phyloP scores from a whole-genome alignment of 208 protist species.

The Crithidia fasciculata region DNA sequence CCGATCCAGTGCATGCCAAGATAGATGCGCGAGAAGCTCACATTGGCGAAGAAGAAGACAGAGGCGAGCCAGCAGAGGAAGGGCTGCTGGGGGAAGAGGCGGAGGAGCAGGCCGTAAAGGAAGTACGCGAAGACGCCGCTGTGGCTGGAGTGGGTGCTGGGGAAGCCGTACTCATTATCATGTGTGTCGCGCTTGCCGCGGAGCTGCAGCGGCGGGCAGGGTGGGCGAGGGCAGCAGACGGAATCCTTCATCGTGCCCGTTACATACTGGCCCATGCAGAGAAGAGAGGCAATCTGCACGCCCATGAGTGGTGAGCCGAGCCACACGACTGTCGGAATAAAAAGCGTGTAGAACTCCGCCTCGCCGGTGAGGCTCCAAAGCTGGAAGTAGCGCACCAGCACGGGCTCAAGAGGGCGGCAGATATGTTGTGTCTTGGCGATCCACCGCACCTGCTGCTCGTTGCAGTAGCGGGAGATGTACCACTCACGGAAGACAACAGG shows the following conservation, averaged over 20 bases:
- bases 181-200: conserved; percentile 49
- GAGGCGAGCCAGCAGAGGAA: conserved; percentile 53
- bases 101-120: conserved; percentile 45
- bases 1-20: conserved; percentile 84
- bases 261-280: conserved; percentile 71
- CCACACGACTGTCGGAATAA: conserved; percentile 65
- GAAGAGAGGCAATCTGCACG: conserved; percentile 44
- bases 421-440: conserved; percentile 49
- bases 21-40: conserved; percentile 66
- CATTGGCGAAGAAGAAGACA: conserved; percentile 48
- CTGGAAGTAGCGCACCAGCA: conserved; percentile 59
- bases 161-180: conserved; percentile 77
- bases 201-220: conserved; percentile 67
- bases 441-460: conserved; percentile 46
- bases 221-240: conserved; percentile 66
- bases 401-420: conserved; percentile 27
- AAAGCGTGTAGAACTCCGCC: conserved; percentile 70
- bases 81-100: conserved; percentile 40
- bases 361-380: conserved; percentile 73
- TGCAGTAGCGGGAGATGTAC: conserved; percentile 79
- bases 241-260: conserved; percentile 67
- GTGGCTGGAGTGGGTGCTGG: conserved; percentile 71
- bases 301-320: conserved; percentile 38
- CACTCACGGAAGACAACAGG: conserved; percentile 58
- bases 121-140: conserved; percentile 64